These are phyloP conservation scores for Phytophthora aleatoria DNA, from an alignment of 352 stramenopile species.

Conservation along the genomic window DNA sequence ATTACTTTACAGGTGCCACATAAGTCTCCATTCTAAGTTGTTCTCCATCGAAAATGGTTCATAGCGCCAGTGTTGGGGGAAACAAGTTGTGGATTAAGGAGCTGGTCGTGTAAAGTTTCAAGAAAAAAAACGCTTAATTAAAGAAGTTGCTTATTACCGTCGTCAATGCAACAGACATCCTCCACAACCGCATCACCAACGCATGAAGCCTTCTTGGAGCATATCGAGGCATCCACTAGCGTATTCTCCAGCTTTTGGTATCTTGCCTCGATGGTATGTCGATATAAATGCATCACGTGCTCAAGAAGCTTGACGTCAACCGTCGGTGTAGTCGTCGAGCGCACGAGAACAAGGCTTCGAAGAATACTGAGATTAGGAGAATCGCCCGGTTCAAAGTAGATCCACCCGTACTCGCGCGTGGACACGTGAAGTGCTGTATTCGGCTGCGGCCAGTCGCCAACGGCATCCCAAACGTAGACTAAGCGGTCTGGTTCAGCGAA, in stretches of 20 bases:
- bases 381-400: conserved; percentile 1
- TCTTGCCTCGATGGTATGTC: conserved; percentile 22
- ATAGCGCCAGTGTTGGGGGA: too few relatives aligned
- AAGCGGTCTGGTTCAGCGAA: conserved; percentile 20
- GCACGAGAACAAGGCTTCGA: conserved; percentile 21
- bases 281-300: conserved; percentile 27
- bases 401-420: conserved; percentile 24
- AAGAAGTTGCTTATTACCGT: not conserved
- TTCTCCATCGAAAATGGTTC: too few relatives aligned
- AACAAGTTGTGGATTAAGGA: too few relatives aligned
- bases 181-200: not conserved
- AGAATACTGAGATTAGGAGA: conserved; percentile 10
- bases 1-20: too few relatives aligned
- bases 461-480: conserved; percentile 28
- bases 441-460: conserved; percentile 17
- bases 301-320: conserved; percentile 13
- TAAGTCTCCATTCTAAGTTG: too few relatives aligned
- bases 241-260: conserved; percentile 32
- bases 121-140: not conserved
- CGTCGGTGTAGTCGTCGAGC: conserved; percentile 1
- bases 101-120: too few relatives aligned
- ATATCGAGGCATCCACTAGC: conserved; percentile 21
- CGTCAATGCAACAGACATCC: not conserved
- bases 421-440: conserved; percentile 6
- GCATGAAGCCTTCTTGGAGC: conserved; percentile 1